These are phyloP conservation scores for Biancaea sappan DNA, from an alignment of 306 rosid species.

Conservation along the genomic window DNA sequence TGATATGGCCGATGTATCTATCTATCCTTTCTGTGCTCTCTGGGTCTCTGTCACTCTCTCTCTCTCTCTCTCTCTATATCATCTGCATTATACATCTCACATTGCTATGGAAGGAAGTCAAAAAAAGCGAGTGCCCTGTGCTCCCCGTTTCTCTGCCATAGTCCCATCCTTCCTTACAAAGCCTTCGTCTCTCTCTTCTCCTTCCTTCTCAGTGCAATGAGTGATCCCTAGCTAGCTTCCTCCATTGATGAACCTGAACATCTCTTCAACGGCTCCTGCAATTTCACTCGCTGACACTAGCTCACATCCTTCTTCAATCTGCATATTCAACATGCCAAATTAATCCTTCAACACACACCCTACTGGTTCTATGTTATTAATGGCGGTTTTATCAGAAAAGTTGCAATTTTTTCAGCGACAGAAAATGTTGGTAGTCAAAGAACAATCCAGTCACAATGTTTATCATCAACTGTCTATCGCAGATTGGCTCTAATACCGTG, in stretches of 20 bases:
- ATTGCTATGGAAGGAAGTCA: conserved; percentile 39
- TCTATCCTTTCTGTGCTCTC: not conserved
- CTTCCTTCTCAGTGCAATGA: not conserved
- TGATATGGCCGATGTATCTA: conserved; percentile 24
- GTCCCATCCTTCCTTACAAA: conserved; percentile 7
- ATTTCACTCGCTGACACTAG: conserved; percentile 78
- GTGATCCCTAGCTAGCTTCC: conserved; percentile 40
- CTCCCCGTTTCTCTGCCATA: conserved; percentile 43
- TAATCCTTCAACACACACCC: conserved; percentile 10
- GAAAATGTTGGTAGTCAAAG: too few species aligned
- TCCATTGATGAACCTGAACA: conserved; percentile 64
- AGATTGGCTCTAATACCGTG: too few species aligned
- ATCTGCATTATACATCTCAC: conserved; percentile 39
- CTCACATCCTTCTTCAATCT: conserved; percentile 88
- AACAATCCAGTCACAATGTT: too few species aligned
- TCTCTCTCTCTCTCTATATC: too few species aligned
- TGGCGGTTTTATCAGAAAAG: too few species aligned
- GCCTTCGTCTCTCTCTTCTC: conserved; percentile 23
- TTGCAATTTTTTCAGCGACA: too few species aligned
- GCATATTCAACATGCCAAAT: conserved; percentile 37
- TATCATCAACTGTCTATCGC: too few species aligned
- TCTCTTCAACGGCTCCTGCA: conserved; percentile 70
- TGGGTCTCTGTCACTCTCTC: conserved; percentile 1
- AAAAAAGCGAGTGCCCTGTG: conserved; percentile 41
- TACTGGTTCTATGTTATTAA: too few species aligned